These are phyloP conservation scores for Termitomyces sp. DNA, from an alignment of 768 basidiomycete species.

Conservation along the genomic window DNA sequence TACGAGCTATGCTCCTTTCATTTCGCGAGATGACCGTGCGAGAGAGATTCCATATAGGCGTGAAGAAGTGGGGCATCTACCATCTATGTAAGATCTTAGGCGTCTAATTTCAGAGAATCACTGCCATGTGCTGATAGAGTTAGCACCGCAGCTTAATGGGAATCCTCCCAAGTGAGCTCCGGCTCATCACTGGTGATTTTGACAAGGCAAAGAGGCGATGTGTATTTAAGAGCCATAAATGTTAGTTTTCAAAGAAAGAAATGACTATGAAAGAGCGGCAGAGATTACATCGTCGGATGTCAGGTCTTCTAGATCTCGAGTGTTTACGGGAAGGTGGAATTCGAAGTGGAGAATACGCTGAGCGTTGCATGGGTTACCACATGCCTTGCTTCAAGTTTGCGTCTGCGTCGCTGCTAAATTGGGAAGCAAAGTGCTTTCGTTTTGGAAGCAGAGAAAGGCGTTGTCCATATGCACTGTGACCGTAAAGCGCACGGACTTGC, in stretches of 20 bases:
- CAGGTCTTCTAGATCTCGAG: neutral
- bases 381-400: neutral
- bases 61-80: neutral
- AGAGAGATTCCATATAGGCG: neutral
- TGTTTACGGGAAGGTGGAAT: neutral
- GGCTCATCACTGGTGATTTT: too few species aligned
- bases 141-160: neutral
- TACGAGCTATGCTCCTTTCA: neutral
- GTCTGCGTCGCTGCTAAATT: neutral
- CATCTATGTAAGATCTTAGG: neutral
- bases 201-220: neutral
- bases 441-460: neutral
- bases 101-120: neutral
- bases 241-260: neutral
- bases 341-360: neutral
- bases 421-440: neutral
- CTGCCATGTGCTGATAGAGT: neutral
- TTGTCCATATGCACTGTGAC: neutral
- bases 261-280: too few species aligned
- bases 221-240: neutral
- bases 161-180: neutral
- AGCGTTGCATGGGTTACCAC: neutral
- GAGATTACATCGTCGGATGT: neutral
- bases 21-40: neutral
- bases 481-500: neutral